Conservation (phyloP, 176 grass and related monocot genomes). For the Miscanthus lutarioriparius region DNA sequence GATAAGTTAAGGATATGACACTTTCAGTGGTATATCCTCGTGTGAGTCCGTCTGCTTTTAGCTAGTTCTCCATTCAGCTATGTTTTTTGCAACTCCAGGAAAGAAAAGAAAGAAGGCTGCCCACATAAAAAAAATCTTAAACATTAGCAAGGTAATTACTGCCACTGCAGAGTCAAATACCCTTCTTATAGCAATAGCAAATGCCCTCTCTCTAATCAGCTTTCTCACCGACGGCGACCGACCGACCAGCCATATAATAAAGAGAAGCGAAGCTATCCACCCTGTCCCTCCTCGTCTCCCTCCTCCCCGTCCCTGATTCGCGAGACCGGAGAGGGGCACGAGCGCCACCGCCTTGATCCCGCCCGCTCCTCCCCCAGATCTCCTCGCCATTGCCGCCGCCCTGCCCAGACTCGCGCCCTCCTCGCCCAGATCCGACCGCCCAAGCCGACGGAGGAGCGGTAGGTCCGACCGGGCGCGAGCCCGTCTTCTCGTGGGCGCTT, state of each 20-base stretch:
- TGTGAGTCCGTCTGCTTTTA: neutral
- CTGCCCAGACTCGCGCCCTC: constrained; percentile 34
- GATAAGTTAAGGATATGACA: no score
- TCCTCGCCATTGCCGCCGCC: constrained; percentile 25
- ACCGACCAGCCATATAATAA: constrained; percentile 43
- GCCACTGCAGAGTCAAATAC: neutral
- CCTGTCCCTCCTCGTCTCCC: constrained; percentile 16
- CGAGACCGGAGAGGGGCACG: constrained; percentile 18
- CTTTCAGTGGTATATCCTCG: no score
- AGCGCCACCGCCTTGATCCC: constrained; percentile 43
- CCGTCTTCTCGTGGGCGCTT: neutral
- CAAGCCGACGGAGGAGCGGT: constrained; percentile 8
- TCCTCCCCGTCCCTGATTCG: constrained; percentile 39
- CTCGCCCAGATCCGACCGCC: constrained; percentile 36
- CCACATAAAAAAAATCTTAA: neutral
- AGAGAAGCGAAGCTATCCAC: neutral
- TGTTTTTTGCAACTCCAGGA: neutral
- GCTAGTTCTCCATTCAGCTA: neutral
- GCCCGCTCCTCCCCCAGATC: constrained; percentile 38
- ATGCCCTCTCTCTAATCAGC: constrained; percentile 7
- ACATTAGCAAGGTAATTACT: neutral
- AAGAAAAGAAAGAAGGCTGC: neutral
- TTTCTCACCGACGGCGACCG: constrained; percentile 47
- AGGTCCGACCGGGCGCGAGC: constrained; percentile 18
- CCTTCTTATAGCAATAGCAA: neutral